Percentiles rank a stretch among this genome's conserved stretches.
Conservation (phyloP, 306 rosid species). For the Purshia tridentata region DNA sequence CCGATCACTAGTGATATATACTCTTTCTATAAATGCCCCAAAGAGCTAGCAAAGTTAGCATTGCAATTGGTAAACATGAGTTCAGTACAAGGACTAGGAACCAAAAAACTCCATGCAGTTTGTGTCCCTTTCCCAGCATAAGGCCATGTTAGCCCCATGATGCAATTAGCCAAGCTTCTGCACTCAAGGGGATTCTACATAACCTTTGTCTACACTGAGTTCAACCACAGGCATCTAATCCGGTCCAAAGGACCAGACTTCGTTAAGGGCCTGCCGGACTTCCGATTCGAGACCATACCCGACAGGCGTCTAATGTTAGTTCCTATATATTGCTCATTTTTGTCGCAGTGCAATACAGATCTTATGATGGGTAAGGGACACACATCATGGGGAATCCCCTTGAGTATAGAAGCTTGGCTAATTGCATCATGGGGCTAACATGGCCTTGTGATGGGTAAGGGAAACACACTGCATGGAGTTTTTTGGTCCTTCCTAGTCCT, state of each 20-base stretch:
- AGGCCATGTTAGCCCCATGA: constrained; percentile 24
- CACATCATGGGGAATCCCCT: constrained; percentile 23
- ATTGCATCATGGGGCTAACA: constrained; percentile 26
- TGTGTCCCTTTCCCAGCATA: constrained; percentile 19
- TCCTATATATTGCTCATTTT: too few species aligned
- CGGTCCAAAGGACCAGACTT: neutral
- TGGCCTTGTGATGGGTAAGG: constrained; percentile 36
- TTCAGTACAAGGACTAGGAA: neutral
- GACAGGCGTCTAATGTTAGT: too few species aligned
- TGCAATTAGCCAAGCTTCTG: constrained; percentile 15
- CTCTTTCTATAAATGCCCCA: too few species aligned
- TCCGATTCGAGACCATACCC: constrained; percentile 24
- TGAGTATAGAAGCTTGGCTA: constrained; percentile 23
- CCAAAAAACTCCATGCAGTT: constrained; percentile 15
- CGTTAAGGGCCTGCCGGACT: constrained; percentile 16
- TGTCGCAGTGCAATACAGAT: too few species aligned
- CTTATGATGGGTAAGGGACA: too few species aligned
- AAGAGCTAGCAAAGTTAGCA: too few species aligned
- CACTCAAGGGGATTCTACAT: constrained; percentile 21
- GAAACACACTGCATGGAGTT: constrained; percentile 20
- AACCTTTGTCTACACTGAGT: constrained; percentile 22
- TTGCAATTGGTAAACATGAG: constrained; percentile 5
- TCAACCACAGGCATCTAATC: constrained; percentile 8
- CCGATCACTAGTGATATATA: too few species aligned
- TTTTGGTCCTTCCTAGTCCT: neutral